Evolutionary conservation across 805 yeast genomes (phyloP).

Genomic region (Metschnikowia drakensbergensis): DNA sequence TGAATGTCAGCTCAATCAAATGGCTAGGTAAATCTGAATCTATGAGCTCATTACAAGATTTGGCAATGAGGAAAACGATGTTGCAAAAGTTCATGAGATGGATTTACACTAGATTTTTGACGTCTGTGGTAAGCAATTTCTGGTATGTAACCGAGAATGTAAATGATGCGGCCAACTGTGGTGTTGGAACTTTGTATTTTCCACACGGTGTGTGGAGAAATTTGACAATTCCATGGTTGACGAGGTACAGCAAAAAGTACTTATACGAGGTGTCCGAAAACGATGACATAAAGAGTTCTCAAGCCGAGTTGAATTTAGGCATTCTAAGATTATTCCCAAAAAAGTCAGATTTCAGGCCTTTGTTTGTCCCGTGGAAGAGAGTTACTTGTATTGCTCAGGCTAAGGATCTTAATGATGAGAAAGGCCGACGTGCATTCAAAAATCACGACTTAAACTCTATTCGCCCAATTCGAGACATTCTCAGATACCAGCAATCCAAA

Average conservation of each 20-base stretch:
- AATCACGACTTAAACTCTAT: slow-evolving; percentile 35
- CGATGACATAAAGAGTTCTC: neutral
- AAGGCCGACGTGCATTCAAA: slow-evolving; percentile 22
- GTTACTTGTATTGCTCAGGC: neutral
- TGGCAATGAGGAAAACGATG: slow-evolving; percentile 30
- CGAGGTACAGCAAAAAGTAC: slow-evolving; percentile 37
- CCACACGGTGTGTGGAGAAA: slow-evolving; percentile 56
- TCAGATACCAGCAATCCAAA: slow-evolving; percentile 16
- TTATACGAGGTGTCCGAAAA: slow-evolving; percentile 19
- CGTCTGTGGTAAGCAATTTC: slow-evolving; percentile 45
- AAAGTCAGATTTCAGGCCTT: slow-evolving; percentile 52
- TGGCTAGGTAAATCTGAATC: slow-evolving; percentile 49
- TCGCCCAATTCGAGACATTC: slow-evolving; percentile 38
- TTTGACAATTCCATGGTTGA: slow-evolving; percentile 40
- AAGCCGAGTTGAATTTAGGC: slow-evolving; percentile 30
- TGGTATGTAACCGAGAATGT: slow-evolving; percentile 63
- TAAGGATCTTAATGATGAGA: neutral
- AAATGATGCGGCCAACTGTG: neutral
- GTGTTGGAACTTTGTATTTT: slow-evolving; percentile 43
- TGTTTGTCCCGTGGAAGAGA: slow-evolving; percentile 46
- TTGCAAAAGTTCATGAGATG: slow-evolving; percentile 49
- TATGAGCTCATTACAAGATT: slow-evolving; percentile 40
- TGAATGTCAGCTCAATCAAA: slow-evolving; percentile 42
- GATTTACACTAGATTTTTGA: slow-evolving; percentile 49
- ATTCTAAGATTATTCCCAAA: slow-evolving; percentile 57